phyloP scores from a whole-genome alignment of 164 flowering plant genomes.

The Taxillus chinensis region DNA sequence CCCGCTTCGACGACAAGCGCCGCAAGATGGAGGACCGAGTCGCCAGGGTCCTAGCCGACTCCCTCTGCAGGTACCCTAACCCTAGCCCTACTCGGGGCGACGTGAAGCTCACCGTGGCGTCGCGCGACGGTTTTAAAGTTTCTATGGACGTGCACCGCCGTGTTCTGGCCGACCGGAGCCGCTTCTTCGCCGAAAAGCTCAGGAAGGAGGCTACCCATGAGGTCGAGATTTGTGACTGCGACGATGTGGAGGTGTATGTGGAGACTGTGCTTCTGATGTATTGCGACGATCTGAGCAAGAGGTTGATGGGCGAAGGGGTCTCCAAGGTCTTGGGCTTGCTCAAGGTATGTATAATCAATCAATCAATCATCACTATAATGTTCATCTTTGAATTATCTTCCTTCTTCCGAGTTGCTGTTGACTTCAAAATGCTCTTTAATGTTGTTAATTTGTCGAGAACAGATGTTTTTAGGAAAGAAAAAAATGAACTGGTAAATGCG shows the following conservation, averaged over 20 bases:
- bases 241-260: constrained; percentile 81
- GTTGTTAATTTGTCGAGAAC: too few relatives aligned
- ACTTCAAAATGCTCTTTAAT: too few relatives aligned
- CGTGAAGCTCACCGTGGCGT: constrained; percentile 61
- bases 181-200: constrained; percentile 71
- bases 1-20: constrained; percentile 17
- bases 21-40: constrained; percentile 33
- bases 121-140: constrained; percentile 46
- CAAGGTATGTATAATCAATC: constrained; percentile 35
- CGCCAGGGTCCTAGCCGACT: constrained; percentile 31
- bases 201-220: constrained; percentile 29
- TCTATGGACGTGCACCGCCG: constrained; percentile 62
- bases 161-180: constrained; percentile 50
- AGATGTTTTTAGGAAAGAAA: too few relatives aligned
- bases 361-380: neutral
- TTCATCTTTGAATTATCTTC: too few relatives aligned
- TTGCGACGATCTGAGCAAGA: constrained; percentile 59
- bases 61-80: constrained; percentile 25
- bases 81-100: constrained; percentile 35
- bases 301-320: constrained; percentile 54
- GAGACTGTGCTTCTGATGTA: constrained; percentile 83
- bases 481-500: too few relatives aligned
- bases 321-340: constrained; percentile 58
- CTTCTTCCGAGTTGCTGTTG: too few relatives aligned
- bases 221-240: constrained; percentile 86